These are phyloP conservation scores for Hippophae tibetana DNA, from an alignment of 306 rosid genomes.

Conservation along the genomic window DNA sequence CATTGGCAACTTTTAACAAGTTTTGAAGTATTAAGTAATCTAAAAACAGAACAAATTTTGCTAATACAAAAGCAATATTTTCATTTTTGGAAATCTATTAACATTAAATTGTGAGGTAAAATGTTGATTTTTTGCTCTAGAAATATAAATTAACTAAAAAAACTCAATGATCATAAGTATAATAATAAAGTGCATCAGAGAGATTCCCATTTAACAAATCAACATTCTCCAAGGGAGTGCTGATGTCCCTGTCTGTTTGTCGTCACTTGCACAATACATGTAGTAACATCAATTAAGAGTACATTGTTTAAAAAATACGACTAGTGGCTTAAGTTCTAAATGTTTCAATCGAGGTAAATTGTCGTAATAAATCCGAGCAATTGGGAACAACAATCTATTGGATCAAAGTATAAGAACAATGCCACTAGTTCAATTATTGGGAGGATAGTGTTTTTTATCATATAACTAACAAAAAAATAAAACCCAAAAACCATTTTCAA, in stretches of 20 bases:
- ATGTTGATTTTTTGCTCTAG: not conserved
- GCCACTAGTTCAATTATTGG: too few relatives aligned
- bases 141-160: not conserved
- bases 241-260: constrained; percentile 66
- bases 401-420: too few relatives aligned
- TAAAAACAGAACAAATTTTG: not conserved
- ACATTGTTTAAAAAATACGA: too few relatives aligned
- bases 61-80: not conserved
- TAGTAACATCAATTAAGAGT: too few relatives aligned
- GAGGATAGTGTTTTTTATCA: too few relatives aligned
- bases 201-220: constrained; percentile 63
- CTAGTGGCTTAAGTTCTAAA: too few relatives aligned
- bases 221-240: constrained; percentile 34
- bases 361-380: too few relatives aligned
- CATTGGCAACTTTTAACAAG: constrained; percentile 34
- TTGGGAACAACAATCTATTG: too few relatives aligned
- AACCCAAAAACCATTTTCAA: too few relatives aligned
- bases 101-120: not conserved
- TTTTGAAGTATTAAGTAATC: not conserved
- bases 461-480: too few relatives aligned
- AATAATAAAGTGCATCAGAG: constrained; percentile 33
- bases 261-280: constrained; percentile 31
- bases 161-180: not conserved
- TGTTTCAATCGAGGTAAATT: too few relatives aligned
- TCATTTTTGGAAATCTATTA: not conserved